Percentiles rank a stretch among this genome's conserved stretches.
Evolutionary conservation across 2,329 filamentous ascomycete species (phyloP).

Genomic region (Colletotrichum lupini): DNA sequence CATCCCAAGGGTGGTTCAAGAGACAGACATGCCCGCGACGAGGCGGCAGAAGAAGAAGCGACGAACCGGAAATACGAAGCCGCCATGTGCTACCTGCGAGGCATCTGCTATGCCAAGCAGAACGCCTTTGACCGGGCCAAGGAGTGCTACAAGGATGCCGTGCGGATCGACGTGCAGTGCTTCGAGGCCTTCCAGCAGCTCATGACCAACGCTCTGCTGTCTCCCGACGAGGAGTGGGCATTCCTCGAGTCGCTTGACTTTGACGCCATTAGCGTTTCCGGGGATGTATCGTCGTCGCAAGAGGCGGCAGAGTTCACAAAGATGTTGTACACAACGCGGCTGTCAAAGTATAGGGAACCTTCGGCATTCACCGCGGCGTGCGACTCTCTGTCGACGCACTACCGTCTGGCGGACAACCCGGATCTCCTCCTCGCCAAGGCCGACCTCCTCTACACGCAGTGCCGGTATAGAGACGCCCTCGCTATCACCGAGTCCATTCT

Average conservation of each 20-base stretch:
- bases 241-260: slow-evolving; percentile 93
- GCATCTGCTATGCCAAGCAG: slow-evolving; percentile 94
- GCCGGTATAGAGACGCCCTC: slow-evolving; percentile 89
- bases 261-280: slow-evolving; percentile 77
- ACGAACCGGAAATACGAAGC: slow-evolving; percentile 89
- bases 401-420: slow-evolving; percentile 85
- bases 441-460: slow-evolving; percentile 93
- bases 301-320: slow-evolving; percentile 94
- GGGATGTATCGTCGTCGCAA: slow-evolving; percentile 76
- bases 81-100: slow-evolving; percentile 95
- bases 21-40: slow-evolving; percentile 50
- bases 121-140: slow-evolving; percentile 98
- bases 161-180: slow-evolving; percentile 96
- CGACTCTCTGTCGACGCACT: slow-evolving; percentile 93
- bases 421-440: slow-evolving; percentile 92
- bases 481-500: slow-evolving; percentile 86
- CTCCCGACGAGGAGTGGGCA: slow-evolving; percentile 87
- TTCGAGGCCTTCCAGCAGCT: slow-evolving; percentile 98
- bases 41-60: slow-evolving; percentile 70
- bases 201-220: slow-evolving; percentile 95
- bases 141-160: slow-evolving; percentile 98
- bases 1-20: slow-evolving; percentile 31
- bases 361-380: slow-evolving; percentile 85
- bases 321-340: slow-evolving; percentile 93
- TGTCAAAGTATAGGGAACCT: slow-evolving; percentile 95